These are phyloP conservation scores for Diaporthe velutina DNA, from an alignment of 2,329 filamentous ascomycete species.

Conservation along the genomic window DNA sequence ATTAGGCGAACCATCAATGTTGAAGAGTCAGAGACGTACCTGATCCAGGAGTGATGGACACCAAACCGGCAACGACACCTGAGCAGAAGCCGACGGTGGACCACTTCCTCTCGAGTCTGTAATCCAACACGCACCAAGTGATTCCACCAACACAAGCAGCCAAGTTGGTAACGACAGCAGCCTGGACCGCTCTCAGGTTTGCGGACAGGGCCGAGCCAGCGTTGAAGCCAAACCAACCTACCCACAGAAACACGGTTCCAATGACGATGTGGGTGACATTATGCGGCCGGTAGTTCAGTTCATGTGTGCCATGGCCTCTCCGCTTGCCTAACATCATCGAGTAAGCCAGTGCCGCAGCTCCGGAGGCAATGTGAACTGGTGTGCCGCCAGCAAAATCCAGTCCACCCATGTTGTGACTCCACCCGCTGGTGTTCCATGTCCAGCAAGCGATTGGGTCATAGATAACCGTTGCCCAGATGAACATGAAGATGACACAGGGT, in stretches of 20 bases:
- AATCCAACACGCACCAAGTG: constrained; percentile 91
- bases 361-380: constrained; percentile 89
- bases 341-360: constrained; percentile 87
- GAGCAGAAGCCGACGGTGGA: constrained; percentile 95
- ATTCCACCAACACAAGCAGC: constrained; percentile 87
- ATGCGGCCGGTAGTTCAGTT: constrained; percentile 92
- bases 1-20: background rate
- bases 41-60: constrained; percentile 89
- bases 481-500: constrained; percentile 92
- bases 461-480: constrained; percentile 89
- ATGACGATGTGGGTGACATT: constrained; percentile 94
- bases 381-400: constrained; percentile 93
- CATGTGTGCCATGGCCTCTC: constrained; percentile 85
- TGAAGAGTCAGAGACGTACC: constrained; percentile 57
- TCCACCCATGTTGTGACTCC: constrained; percentile 83
- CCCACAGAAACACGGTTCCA: constrained; percentile 94
- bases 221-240: constrained; percentile 97
- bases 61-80: constrained; percentile 87
- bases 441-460: constrained; percentile 96
- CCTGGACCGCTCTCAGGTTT: constrained; percentile 88
- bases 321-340: constrained; percentile 92
- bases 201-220: constrained; percentile 85
- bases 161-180: constrained; percentile 86
- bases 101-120: constrained; percentile 90
- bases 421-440: constrained; percentile 90